Evolutionary conservation across 805 yeast species (phyloP), one percentile per base, ranked within the genome.

Genomic region (Candida ficus): DNA sequence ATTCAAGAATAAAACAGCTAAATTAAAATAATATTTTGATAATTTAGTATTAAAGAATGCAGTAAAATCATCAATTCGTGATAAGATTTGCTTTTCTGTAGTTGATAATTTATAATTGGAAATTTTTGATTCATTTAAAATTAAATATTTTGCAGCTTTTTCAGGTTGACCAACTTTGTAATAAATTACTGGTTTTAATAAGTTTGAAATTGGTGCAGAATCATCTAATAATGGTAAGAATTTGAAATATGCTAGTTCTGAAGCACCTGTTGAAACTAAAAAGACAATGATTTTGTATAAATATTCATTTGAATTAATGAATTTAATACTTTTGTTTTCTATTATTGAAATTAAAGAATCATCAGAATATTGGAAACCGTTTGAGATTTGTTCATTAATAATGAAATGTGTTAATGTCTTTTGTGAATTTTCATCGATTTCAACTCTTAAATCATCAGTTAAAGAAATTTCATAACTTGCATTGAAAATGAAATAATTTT

Each of bases 1-100:
- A 18, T 61, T 53, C 31, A 62, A 57, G 47, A 70, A 70, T 32
- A 71, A 28, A 5, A 57, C 49, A 9, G 74, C 52, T 28, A 69
- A 45, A 28, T 64, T 67, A 35, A 61, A 57, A 48, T 60, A 68
- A 45, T 63, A 72, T 35, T 59, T 63, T 13, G 63, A 51, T 27
- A 60, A 42, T 6, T 67, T 57, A 2, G 54, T 37, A 7, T 60
- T 55, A 33, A 63, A 58, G 17, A 66, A 46, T 10, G 45, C 46
- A 20, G 38, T 19, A 56, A 45, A 44, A 22, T 52, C 54, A 37
- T 52, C 38, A 47, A 55, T 31, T 28, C 50, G 28, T 42, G 43
- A 19, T 45, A 61, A 19, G 20, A 57, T 39, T 5, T 50, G 35
- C 16, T 42, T 46, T 20, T 56, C 62, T 10, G 46, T 55, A 1